Evolutionary conservation across 495 filamentous ascomycete species (phyloP).

Genomic region (Aeminium ludgeri): DNA sequence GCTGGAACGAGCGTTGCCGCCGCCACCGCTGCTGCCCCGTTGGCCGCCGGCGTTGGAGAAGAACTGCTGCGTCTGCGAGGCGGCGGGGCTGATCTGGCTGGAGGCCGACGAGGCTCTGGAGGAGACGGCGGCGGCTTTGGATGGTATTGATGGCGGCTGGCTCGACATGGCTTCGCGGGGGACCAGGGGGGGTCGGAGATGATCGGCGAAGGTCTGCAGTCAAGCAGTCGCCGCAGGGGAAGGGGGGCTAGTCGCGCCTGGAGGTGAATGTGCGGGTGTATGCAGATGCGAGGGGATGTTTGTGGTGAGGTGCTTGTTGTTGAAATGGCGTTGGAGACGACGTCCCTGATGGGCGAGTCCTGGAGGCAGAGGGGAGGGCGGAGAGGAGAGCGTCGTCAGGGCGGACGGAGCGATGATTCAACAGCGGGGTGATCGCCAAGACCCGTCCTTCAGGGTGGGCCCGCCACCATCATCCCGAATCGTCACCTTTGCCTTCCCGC

Average conservation of each 20-base stretch:
- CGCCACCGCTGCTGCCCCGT: constrained; percentile 44
- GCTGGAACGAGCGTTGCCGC: constrained; percentile 36
- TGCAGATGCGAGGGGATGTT: neutral
- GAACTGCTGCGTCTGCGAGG: constrained; percentile 19
- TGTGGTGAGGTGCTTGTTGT: neutral
- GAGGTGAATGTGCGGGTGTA: neutral
- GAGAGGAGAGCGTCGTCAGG: neutral
- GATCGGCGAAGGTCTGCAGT: constrained; percentile 6
- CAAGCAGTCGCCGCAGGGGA: constrained; percentile 2
- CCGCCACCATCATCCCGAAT: neutral
- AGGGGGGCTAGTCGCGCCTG: constrained; percentile 5
- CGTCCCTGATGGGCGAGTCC: neutral
- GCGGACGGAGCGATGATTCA: neutral
- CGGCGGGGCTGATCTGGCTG: constrained; percentile 16
- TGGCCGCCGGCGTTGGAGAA: constrained; percentile 28
- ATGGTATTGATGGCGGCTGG: constrained; percentile 6
- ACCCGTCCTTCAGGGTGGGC: neutral
- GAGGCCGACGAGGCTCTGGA: constrained; percentile 14
- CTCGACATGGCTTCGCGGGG: constrained; percentile 8
- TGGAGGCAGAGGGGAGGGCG: neutral
- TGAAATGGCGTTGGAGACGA: neutral
- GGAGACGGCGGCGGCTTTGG: constrained; percentile 11
- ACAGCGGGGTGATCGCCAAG: neutral
- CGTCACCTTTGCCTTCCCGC: neutral
- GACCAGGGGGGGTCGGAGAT: neutral